Percentiles rank a stretch among this genome's conserved stretches.
These are phyloP conservation scores for Musa troglodytarum DNA, from an alignment of 176 grass and related monocot species.

Conservation along the genomic window DNA sequence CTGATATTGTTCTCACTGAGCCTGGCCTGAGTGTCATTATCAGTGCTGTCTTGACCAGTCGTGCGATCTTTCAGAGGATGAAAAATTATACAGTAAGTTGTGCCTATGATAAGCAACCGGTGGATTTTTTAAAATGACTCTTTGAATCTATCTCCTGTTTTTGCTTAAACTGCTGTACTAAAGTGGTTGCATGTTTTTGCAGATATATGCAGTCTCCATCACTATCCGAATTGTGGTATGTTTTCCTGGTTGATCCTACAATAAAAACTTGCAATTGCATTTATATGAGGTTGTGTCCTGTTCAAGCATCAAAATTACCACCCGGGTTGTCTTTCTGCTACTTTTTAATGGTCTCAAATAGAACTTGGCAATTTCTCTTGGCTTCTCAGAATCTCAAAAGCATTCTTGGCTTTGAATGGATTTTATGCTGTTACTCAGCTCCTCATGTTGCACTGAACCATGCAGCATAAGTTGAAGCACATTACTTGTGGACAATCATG, in stretches of 20 bases:
- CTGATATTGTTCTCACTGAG: constrained; percentile 78
- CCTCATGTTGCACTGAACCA: no score
- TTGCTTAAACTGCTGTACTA: constrained; percentile 15
- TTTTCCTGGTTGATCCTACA: constrained; percentile 5
- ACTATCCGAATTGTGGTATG: constrained; percentile 77
- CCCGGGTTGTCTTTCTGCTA: neutral
- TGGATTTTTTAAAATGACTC: neutral
- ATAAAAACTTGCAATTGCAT: neutral
- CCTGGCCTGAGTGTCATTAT: constrained; percentile 74
- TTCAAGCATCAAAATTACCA: neutral
- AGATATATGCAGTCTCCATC: constrained; percentile 76
- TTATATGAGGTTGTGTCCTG: neutral
- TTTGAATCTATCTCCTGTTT: neutral
- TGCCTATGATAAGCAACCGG: neutral
- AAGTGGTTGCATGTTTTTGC: constrained; percentile 16
- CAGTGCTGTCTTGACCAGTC: constrained; percentile 70
- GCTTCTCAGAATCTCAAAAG: neutral
- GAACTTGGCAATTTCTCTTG: neutral
- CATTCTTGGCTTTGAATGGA: neutral
- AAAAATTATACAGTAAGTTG: constrained; percentile 67
- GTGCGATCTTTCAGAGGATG: constrained; percentile 87
- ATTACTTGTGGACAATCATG: neutral
- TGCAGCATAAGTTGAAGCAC: no score
- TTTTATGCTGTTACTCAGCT: no score
- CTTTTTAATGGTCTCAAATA: neutral